Conservation (phyloP, 1,284 basidiomycete genomes). For the Moniliella sp. region DNA sequence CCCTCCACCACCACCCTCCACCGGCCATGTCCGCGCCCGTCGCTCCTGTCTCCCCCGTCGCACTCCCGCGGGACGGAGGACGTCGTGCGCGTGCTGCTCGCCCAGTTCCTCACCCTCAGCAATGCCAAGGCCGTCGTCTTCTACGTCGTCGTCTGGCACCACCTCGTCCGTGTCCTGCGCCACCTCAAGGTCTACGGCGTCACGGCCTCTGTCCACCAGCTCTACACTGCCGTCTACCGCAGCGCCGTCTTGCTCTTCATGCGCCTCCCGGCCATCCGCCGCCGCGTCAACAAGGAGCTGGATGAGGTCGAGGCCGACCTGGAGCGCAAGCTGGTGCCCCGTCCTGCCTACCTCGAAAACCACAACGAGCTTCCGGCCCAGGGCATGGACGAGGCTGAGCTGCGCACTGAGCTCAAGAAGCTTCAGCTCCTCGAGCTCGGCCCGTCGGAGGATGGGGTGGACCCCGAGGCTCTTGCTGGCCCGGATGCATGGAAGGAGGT, state of each 20-base stretch:
- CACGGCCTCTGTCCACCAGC: slow-evolving; percentile 11
- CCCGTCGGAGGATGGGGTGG: slow-evolving; percentile 1
- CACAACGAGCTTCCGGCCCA: slow-evolving; percentile 14
- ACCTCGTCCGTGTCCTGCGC: slow-evolving; percentile 9
- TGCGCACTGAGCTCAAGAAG: slow-evolving; percentile 13
- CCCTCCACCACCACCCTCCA: too few relatives aligned
- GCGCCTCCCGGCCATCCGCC: slow-evolving; percentile 18
- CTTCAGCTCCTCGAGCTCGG: slow-evolving; percentile 16
- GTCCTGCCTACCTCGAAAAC: slow-evolving; percentile 8
- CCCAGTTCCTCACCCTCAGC: too few relatives aligned
- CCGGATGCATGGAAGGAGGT: slow-evolving; percentile 5
- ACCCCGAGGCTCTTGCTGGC: neutral
- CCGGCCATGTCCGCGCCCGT: too few relatives aligned
- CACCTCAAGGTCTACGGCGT: slow-evolving; percentile 21
- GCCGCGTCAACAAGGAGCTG: slow-evolving; percentile 21
- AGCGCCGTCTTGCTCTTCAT: slow-evolving; percentile 13
- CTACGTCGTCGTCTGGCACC: slow-evolving; percentile 11
- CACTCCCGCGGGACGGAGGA: too few relatives aligned
- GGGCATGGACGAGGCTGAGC: slow-evolving; percentile 19
- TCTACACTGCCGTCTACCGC: slow-evolving; percentile 11
- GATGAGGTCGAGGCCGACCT: slow-evolving; percentile 17
- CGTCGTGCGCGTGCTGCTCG: too few relatives aligned
- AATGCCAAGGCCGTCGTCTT: slow-evolving; percentile 22
- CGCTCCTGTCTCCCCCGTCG: too few relatives aligned
- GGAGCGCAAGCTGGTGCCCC: slow-evolving; percentile 20